phyloP scores from a whole-genome alignment of 2,329 filamentous ascomycete genomes.

The Fusarium marasasianum region DNA sequence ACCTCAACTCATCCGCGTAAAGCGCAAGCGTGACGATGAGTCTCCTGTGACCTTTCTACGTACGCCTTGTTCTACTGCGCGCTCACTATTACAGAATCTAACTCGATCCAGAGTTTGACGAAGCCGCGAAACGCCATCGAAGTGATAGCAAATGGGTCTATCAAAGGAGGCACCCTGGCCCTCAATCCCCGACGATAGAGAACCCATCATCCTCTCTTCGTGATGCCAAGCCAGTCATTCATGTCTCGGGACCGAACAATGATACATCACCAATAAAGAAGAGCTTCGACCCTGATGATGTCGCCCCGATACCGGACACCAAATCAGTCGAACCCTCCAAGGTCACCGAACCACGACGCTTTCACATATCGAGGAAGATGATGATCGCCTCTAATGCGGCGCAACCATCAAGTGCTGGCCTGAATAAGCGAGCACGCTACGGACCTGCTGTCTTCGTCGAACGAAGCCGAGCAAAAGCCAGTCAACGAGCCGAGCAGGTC shows the following conservation, averaged over 20 bases:
- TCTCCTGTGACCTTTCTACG: slow-evolving; percentile 65
- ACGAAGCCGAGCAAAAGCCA: slow-evolving; percentile 54
- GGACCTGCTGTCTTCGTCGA: slow-evolving; percentile 66
- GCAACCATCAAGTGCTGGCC: slow-evolving; percentile 40
- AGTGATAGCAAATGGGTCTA: slow-evolving; percentile 65
- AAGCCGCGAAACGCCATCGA: slow-evolving; percentile 62
- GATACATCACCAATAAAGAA: slow-evolving; percentile 19
- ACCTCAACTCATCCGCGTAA: slow-evolving; percentile 67
- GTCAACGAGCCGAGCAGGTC: slow-evolving; percentile 33
- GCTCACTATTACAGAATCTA: slow-evolving; percentile 17
- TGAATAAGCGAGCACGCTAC: slow-evolving; percentile 54
- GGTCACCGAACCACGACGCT: slow-evolving; percentile 57
- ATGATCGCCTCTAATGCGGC: slow-evolving; percentile 45
- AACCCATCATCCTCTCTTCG: slow-evolving; percentile 27
- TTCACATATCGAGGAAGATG: slow-evolving; percentile 63
- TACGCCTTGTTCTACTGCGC: slow-evolving; percentile 46
- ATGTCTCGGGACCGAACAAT: slow-evolving; percentile 55
- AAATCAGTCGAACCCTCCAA: slow-evolving; percentile 8
- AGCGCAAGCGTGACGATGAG: slow-evolving; percentile 67
- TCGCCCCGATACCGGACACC: slow-evolving; percentile 16
- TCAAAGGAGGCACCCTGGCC: slow-evolving; percentile 57
- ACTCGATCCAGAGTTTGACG: slow-evolving; percentile 58
- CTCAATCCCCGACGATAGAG: slow-evolving; percentile 38
- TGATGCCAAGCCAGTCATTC: slow-evolving; percentile 56
- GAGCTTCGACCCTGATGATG: not conserved